Conservation (phyloP, 108 stramenopile species). For the Asterionellopsis glacialis region DNA sequence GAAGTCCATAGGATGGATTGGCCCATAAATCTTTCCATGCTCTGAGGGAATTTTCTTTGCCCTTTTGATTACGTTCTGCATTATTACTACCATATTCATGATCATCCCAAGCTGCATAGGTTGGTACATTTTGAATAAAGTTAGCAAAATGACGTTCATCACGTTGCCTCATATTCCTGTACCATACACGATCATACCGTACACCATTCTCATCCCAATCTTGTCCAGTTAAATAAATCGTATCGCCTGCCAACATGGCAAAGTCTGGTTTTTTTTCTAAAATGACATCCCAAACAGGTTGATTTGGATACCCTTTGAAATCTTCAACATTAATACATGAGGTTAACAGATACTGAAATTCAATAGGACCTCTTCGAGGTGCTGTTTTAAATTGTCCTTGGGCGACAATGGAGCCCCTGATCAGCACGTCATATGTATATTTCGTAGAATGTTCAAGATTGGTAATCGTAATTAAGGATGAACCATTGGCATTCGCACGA, state of each 20-base stretch:
- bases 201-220: slow-evolving; percentile 16
- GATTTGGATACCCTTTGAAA: slow-evolving; percentile 4
- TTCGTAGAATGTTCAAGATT: slow-evolving; percentile 7
- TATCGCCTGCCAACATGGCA: slow-evolving; percentile 24
- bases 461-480: background rate
- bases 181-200: slow-evolving; percentile 19
- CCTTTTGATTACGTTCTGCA: slow-evolving; percentile 13
- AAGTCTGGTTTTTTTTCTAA: slow-evolving; percentile 9
- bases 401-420: slow-evolving; percentile 7
- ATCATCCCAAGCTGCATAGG: slow-evolving; percentile 23
- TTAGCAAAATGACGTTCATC: slow-evolving; percentile 18
- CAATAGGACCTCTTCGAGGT: background rate
- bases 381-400: slow-evolving; percentile 17
- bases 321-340: slow-evolving; percentile 19
- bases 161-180: slow-evolving; percentile 19
- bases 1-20: slow-evolving; percentile 10
- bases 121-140: slow-evolving; percentile 17
- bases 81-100: slow-evolving; percentile 26
- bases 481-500: background rate
- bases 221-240: slow-evolving; percentile 16
- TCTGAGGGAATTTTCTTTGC: slow-evolving; percentile 13
- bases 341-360: slow-evolving; percentile 15
- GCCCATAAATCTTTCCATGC: slow-evolving; percentile 20
- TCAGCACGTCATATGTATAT: slow-evolving; percentile 15
- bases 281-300: slow-evolving; percentile 20